Conservation (phyloP, 2,329 filamentous ascomycete genomes). For the Trichophyton equinum region DNA sequence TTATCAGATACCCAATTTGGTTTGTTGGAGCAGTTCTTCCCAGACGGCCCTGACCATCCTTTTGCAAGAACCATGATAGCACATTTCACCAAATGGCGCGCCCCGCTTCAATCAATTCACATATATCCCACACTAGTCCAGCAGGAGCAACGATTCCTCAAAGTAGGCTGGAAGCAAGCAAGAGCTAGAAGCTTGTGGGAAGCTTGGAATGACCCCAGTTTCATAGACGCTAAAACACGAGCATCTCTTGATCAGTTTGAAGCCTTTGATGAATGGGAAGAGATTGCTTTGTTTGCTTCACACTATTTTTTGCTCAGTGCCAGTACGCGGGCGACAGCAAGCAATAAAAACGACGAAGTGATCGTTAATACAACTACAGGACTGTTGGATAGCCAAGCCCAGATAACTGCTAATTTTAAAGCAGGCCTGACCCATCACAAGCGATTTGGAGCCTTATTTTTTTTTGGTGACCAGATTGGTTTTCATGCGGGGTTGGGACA, state of each 20-base stretch:
- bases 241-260: slow-evolving; percentile 56
- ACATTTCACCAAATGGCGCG: slow-evolving; percentile 70
- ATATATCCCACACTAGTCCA: slow-evolving; percentile 54
- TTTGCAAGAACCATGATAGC: slow-evolving; percentile 77
- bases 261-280: slow-evolving; percentile 92
- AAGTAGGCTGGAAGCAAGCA: slow-evolving; percentile 54
- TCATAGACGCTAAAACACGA: slow-evolving; percentile 50
- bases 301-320: slow-evolving; percentile 75
- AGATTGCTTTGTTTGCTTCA: slow-evolving; percentile 70
- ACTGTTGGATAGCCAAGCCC: not conserved
- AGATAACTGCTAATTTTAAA: slow-evolving; percentile 16
- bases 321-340: slow-evolving; percentile 23
- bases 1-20: slow-evolving; percentile 57
- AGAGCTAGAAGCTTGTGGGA: slow-evolving; percentile 64
- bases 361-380: not conserved
- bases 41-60: slow-evolving; percentile 62
- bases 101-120: slow-evolving; percentile 61
- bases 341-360: not conserved
- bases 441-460: slow-evolving; percentile 48
- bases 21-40: slow-evolving; percentile 74
- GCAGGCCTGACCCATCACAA: slow-evolving; percentile 37
- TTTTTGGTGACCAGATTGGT: slow-evolving; percentile 24
- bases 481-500: slow-evolving; percentile 33
- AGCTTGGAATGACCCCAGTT: slow-evolving; percentile 59
- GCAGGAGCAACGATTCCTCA: slow-evolving; percentile 56